Base-by-base conservation (phyloP, 75 land plant genomes). In the Pinus taeda region DNA sequence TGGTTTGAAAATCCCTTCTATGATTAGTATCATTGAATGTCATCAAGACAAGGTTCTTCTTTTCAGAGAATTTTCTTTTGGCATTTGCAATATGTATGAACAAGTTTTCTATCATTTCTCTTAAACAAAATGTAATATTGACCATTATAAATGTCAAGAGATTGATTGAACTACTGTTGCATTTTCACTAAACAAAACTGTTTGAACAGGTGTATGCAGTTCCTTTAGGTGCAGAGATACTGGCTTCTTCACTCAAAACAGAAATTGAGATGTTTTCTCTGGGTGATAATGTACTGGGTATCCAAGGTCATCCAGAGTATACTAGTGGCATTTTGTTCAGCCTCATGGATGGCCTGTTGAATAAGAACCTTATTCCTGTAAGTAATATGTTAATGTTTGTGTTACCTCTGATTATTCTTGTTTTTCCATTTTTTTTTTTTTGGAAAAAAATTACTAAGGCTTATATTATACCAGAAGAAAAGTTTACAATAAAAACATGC, bases 251-350 rank as follows among this genome's bases (percentile, higher is more conserved):
- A 3, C 83, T 81, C 33, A 92, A 85, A 73, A 91, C 93, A 18
- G 82, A 84, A 0, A 82, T 93, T 12, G 98, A 96, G 77, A 88
- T 93, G 88, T 93, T 93, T 76, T 3, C 79, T 12, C 64, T 88
- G 30, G 92, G 81, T 29, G 87, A 93, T 66, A 83, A 93, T 59
- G 77, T 88, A 11, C 71, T 96, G 29, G 98, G 94, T 0, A 93
- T 96, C 57, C 96, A 96, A 83, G 98, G 98, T 14, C 98, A 96
- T 66, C 98, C 98, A n/a, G 98, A 93, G 71, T 96, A 94, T 74
- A 85, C 84, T 24, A 84, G 78, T 24, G 96, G 93, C 79, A 95
- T 96, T 57, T 73, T 96, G 1, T 37, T 66, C 26, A 87, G 91
- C 55, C 83, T 93, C 49, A 82, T 90, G 6, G 91, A 96, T 36